These are phyloP conservation scores for Paramecium octaurelia DNA, from an alignment of 73 alveolate species.

Conservation along the genomic window DNA sequence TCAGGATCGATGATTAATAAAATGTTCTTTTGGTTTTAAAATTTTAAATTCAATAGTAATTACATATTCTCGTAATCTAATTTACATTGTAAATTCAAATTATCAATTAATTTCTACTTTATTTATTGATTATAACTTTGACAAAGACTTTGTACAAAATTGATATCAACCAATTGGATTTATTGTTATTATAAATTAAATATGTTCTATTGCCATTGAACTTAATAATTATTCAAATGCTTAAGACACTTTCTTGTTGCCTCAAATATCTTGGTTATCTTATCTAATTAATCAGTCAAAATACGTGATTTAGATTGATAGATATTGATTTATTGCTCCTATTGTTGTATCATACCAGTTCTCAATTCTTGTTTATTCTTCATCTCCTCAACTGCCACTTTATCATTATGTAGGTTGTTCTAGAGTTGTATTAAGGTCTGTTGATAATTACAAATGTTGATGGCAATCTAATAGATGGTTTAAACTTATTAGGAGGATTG, in stretches of 20 bases:
- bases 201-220: not conserved
- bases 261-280: not conserved
- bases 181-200: not conserved
- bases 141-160: not conserved
- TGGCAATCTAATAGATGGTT: not conserved
- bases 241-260: not conserved
- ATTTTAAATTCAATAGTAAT: not conserved
- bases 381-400: not conserved
- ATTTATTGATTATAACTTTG: not conserved
- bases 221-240: not conserved
- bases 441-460: not conserved
- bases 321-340: not conserved
- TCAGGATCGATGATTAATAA: not conserved
- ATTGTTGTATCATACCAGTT: not conserved
- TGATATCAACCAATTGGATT: not conserved
- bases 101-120: not conserved
- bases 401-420: not conserved
- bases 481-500: not conserved
- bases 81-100: not conserved
- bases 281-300: not conserved
- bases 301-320: not conserved
- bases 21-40: not conserved
- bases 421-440: not conserved
- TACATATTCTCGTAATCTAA: not conserved
- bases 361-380: not conserved